A percentile compares a stretch with the other conserved stretches of the same genome.
Evolutionary conservation across 768 basidiomycete genomes (phyloP).

Genomic region (Scleroderma citrinum): DNA sequence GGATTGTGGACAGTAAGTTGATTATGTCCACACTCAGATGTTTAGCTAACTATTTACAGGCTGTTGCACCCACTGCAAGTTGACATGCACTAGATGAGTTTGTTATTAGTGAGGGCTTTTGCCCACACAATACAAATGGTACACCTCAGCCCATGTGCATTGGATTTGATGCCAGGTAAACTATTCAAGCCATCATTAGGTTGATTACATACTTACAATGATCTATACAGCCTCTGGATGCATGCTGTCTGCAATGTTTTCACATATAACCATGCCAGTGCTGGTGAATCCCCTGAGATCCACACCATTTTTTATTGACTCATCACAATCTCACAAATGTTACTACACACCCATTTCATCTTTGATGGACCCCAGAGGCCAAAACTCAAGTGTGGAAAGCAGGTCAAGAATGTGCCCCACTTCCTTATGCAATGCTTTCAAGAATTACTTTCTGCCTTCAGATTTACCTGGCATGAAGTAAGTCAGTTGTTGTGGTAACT

Average conservation of each 20-base stretch:
- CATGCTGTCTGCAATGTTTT: too few relatives aligned
- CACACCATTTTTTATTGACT: neutral
- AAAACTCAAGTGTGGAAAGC: constrained; percentile 33
- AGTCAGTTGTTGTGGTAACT: neutral
- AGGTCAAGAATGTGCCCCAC: constrained; percentile 24
- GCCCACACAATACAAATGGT: too few relatives aligned
- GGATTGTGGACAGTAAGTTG: too few relatives aligned
- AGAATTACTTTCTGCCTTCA: constrained; percentile 35
- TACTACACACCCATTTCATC: constrained; percentile 24
- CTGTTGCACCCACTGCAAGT: too few relatives aligned
- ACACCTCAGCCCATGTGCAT: too few relatives aligned
- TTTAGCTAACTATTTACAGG: too few relatives aligned
- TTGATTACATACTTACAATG: too few relatives aligned
- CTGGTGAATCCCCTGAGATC: neutral
- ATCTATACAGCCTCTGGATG: too few relatives aligned
- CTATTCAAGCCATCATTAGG: too few relatives aligned
- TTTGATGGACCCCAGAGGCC: constrained; percentile 47
- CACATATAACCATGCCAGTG: neutral
- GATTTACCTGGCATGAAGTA: constrained; percentile 30
- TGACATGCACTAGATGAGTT: too few relatives aligned
- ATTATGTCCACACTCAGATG: too few relatives aligned
- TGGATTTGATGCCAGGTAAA: too few relatives aligned
- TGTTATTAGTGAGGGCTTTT: constrained; percentile 97
- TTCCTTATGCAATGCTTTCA: constrained; percentile 22
- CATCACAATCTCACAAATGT: neutral